Evolutionary conservation across 2,329 filamentous ascomycete genomes (phyloP).

Genomic region (Neoscytalidium dimidiatum): DNA sequence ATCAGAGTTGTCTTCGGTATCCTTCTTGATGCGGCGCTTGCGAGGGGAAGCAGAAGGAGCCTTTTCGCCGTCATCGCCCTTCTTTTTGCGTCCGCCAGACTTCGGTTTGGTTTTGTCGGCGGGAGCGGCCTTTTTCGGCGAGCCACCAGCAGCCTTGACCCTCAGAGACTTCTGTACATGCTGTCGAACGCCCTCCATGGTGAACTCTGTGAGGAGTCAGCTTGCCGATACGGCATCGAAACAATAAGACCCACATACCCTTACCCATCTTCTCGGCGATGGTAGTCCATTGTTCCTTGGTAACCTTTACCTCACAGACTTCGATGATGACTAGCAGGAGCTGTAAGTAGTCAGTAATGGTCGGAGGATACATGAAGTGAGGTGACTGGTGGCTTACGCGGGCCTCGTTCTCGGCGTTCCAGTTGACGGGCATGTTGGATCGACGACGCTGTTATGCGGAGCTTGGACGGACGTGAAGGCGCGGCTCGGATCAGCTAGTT

Average conservation of each 20-base stretch:
- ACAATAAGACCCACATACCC: background rate
- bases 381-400: background rate
- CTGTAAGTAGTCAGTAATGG: background rate
- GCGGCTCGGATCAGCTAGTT: too few species aligned
- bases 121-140: background rate
- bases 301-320: background rate
- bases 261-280: background rate
- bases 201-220: background rate
- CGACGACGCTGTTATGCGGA: background rate
- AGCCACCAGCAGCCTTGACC: background rate
- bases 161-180: background rate
- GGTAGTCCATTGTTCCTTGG: background rate
- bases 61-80: background rate
- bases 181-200: background rate
- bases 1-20: background rate
- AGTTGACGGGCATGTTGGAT: background rate
- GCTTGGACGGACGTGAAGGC: too few species aligned
- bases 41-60: background rate
- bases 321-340: background rate
- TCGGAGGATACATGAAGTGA: background rate
- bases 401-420: background rate
- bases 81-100: conserved; percentile 2
- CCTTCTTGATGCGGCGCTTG: background rate
- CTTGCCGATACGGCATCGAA: background rate
- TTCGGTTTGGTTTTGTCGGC: background rate